phyloP scores from a whole-genome alignment of 2,329 filamentous ascomycete species.

The Camillea tinctor region DNA sequence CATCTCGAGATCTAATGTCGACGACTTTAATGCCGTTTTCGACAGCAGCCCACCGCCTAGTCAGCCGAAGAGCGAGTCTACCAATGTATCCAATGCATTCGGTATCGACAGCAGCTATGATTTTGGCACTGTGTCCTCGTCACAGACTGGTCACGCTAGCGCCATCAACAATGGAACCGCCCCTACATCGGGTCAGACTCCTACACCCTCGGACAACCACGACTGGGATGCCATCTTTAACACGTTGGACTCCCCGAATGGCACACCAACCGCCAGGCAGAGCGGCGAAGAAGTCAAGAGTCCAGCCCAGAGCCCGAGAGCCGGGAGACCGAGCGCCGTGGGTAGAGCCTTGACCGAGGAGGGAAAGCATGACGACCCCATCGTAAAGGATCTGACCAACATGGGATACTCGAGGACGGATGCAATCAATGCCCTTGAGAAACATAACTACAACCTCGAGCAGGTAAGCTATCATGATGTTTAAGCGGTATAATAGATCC shows the following conservation, averaged over 20 bases:
- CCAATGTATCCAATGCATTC: conserved; percentile 41
- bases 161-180: conserved; percentile 31
- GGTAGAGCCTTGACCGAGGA: conserved; percentile 71
- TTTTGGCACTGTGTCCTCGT: conserved; percentile 48
- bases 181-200: conserved; percentile 38
- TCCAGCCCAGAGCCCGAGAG: conserved; percentile 23
- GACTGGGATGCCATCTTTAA: conserved; percentile 97
- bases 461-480: conserved; percentile 60
- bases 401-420: conserved; percentile 83
- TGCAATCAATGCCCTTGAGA: conserved; percentile 79
- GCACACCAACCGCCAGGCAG: conserved; percentile 29
- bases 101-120: conserved; percentile 58
- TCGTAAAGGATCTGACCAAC: conserved; percentile 80
- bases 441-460: conserved; percentile 94
- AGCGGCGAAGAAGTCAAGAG: conserved; percentile 22
- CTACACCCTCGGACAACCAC: conserved; percentile 53
- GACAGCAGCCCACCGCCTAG: conserved; percentile 64
- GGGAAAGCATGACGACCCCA: conserved; percentile 85
- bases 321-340: conserved; percentile 28
- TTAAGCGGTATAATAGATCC: background rate
- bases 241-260: conserved; percentile 61
- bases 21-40: conserved; percentile 81
- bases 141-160: conserved; percentile 32
- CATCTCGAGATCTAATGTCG: conserved; percentile 67
- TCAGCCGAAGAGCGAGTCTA: conserved; percentile 53